phyloP scores from a whole-genome alignment of 495 filamentous ascomycete genomes.

The Penicillium argentinense region DNA sequence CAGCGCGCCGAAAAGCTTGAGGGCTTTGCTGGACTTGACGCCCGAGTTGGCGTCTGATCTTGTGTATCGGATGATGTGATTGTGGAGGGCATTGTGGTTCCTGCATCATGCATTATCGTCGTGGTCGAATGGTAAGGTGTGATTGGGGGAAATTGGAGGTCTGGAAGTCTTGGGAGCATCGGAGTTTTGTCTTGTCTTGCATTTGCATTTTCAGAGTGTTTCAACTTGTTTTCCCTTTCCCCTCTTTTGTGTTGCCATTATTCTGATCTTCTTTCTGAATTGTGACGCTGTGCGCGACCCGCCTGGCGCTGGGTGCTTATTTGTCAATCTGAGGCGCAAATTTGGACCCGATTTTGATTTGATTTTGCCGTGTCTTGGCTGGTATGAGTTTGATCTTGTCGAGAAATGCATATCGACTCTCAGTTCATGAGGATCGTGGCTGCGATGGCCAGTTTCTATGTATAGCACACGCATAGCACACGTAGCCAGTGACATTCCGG shows the following conservation, averaged over 20 bases:
- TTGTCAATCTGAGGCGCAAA: slow-evolving; percentile 3
- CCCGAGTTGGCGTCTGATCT: slow-evolving; percentile 48
- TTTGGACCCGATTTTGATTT: background rate
- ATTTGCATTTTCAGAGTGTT: no score
- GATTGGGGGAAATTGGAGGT: slow-evolving; percentile 7
- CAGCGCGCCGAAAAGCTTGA: slow-evolving; percentile 30
- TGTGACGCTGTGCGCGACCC: slow-evolving; percentile 2
- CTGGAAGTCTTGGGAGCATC: no score
- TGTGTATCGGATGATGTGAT: slow-evolving; percentile 48
- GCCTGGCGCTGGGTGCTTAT: background rate
- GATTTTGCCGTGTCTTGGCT: background rate
- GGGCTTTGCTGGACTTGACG: slow-evolving; percentile 38
- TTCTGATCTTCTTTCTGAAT: slow-evolving; percentile 1
- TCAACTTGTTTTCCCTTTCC: no score
- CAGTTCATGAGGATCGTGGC: background rate
- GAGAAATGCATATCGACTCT: background rate
- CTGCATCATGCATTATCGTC: background rate
- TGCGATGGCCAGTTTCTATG: no score
- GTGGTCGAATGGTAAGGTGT: background rate
- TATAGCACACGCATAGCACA: no score
- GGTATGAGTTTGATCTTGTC: background rate
- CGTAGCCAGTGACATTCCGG: background rate
- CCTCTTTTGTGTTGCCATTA: background rate
- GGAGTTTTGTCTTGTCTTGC: no score
- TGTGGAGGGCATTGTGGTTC: no score